Evolutionary conservation across 306 rosid genomes (phyloP).

Genomic region (barrel medic (Medicago truncatula)): MtrunA17r5.0-ANR NC_053045.1:63277001-63277500

Average conservation of each 20-base stretch:
- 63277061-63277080: too few species aligned
- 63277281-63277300: too few species aligned
- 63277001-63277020: neutral
- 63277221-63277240: too few species aligned
- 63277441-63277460: neutral
- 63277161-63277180: too few species aligned
- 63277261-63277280: too few species aligned
- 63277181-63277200: too few species aligned
- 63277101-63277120: too few species aligned
- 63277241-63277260: too few species aligned
- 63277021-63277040: slow-evolving; percentile 1
- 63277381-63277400: neutral
- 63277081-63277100: too few species aligned
- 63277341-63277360: neutral
- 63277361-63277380: neutral
- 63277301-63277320: neutral
- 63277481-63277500: neutral
- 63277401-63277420: neutral
- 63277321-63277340: neutral
- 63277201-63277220: too few species aligned
- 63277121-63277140: too few species aligned
- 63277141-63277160: too few species aligned
- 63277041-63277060: neutral
- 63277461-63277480: neutral
- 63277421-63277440: neutral